phyloP scores from a whole-genome alignment of 1,139 yeast genomes.

The Candida pseudoviswanathii region DNA sequence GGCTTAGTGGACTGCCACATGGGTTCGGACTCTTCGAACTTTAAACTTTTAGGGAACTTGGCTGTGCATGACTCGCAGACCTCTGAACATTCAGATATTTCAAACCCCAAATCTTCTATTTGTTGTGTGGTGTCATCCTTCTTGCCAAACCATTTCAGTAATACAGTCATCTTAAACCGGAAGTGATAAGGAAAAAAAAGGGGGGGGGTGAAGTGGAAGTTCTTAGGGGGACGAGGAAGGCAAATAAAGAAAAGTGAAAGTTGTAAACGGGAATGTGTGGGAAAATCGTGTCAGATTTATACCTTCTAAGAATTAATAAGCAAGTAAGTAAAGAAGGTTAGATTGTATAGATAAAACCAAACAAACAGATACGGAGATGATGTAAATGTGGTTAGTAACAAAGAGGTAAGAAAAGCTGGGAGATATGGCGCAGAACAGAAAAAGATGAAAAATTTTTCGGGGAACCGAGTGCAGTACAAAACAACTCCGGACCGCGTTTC shows the following conservation, averaged over 20 bases:
- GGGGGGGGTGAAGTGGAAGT: background rate
- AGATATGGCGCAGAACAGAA: background rate
- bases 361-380: too few species aligned
- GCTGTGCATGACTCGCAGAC: slow-evolving; percentile 54
- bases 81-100: slow-evolving; percentile 44
- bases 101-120: slow-evolving; percentile 40
- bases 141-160: slow-evolving; percentile 11
- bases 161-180: slow-evolving; percentile 14
- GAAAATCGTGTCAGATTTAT: background rate
- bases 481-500: background rate
- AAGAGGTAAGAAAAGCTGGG: too few species aligned
- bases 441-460: slow-evolving; percentile 1
- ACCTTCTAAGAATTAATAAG: background rate
- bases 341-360: too few species aligned
- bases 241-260: background rate
- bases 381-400: too few species aligned
- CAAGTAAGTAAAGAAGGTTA: background rate
- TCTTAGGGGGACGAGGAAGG: background rate
- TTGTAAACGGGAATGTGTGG: background rate
- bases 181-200: too few species aligned
- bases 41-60: slow-evolving; percentile 59
- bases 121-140: slow-evolving; percentile 18
- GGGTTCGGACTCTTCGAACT: slow-evolving; percentile 44
- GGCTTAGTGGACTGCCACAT: slow-evolving; percentile 75
- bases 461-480: background rate